Conservation (phyloP, 2,329 filamentous ascomycete genomes). For the Fusarium subtropicale region DNA sequence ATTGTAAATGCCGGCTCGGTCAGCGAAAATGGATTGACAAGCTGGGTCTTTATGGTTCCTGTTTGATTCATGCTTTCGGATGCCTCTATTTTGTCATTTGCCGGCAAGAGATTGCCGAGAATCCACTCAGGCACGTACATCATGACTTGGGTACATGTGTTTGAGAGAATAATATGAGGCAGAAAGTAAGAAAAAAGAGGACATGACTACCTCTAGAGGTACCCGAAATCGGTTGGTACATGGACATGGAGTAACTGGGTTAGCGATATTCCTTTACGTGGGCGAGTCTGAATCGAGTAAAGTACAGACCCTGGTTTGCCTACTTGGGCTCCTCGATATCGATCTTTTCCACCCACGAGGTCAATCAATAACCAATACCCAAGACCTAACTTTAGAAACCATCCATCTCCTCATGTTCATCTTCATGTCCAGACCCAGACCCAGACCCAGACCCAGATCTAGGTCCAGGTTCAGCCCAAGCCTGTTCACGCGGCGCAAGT, state of each 20-base stretch:
- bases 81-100: conserved; percentile 12
- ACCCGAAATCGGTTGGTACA: conserved; percentile 30
- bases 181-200: background rate
- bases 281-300: conserved; percentile 35
- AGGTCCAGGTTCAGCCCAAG: background rate
- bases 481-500: conserved; percentile 30
- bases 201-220: background rate
- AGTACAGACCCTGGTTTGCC: conserved; percentile 12
- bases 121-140: conserved; percentile 19
- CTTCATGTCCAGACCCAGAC: background rate
- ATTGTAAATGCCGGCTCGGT: conserved; percentile 36
- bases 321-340: conserved; percentile 16
- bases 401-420: conserved; percentile 3
- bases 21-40: conserved; percentile 36
- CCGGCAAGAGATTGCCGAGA: conserved; percentile 42
- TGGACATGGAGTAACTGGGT: conserved; percentile 4
- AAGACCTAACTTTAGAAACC: background rate
- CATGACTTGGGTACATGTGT: conserved; percentile 5
- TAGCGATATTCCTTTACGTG: conserved; percentile 24
- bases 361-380: conserved; percentile 4
- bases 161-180: background rate
- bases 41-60: background rate
- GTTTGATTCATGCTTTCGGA: conserved; percentile 23
- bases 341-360: conserved; percentile 36
- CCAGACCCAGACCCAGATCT: background rate